Percentiles rank a stretch among this genome's conserved stretches.
Conservation (phyloP, 2,329 filamentous ascomycete genomes). For the Magnaporthiopsis rhizophila region DNA sequence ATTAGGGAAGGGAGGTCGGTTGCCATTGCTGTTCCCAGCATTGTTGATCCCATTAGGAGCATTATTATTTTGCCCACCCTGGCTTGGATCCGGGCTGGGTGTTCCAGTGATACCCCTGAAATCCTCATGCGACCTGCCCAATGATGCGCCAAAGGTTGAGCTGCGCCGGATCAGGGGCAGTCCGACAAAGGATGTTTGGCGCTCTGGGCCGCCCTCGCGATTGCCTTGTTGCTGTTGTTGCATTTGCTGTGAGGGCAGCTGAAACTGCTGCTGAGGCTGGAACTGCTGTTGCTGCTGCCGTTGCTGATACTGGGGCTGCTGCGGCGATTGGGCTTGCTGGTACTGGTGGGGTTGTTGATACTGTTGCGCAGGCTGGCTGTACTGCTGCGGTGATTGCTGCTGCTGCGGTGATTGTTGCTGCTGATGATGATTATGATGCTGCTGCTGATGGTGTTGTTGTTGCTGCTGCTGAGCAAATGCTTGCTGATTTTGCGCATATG, state of each 20-base stretch:
- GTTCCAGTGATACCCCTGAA: constrained; percentile 6
- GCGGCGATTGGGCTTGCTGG: constrained; percentile 9
- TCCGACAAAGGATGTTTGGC: constrained; percentile 45
- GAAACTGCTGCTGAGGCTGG: constrained; percentile 12
- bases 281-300: constrained; percentile 15
- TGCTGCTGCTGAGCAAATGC: constrained; percentile 2
- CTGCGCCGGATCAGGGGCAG: constrained; percentile 51
- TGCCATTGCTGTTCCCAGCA: constrained; percentile 8
- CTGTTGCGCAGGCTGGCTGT: constrained; percentile 10
- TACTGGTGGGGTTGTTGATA: constrained; percentile 8
- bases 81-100: constrained; percentile 7
- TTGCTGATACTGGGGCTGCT: constrained; percentile 7
- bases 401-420: constrained; percentile 2
- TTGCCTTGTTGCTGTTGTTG: constrained; percentile 16
- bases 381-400: constrained; percentile 4
- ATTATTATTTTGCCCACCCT: background rate
- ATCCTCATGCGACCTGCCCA: constrained; percentile 21
- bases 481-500: constrained; percentile 1
- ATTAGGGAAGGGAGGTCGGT: background rate
- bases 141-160: constrained; percentile 43
- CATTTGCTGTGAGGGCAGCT: constrained; percentile 6
- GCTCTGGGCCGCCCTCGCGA: constrained; percentile 17
- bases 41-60: background rate
- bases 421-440: background rate
- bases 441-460: background rate